Percentiles rank a stretch among this genome's conserved stretches.
phyloP scores from a whole-genome alignment of 768 basidiomycete genomes.

The Termitomyces eurrhizus region DNA sequence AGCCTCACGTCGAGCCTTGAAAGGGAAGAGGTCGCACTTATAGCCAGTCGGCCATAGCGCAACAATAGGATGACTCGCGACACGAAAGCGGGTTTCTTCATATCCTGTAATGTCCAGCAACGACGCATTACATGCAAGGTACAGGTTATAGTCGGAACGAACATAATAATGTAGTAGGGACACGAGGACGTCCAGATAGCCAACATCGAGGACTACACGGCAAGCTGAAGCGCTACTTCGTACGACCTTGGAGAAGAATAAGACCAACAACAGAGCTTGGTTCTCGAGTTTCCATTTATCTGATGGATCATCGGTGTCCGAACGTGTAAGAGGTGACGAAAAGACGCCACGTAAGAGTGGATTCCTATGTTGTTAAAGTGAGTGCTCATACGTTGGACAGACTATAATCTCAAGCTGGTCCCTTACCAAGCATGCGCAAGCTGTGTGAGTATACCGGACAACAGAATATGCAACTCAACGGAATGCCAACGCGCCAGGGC shows the following conservation, averaged over 20 bases:
- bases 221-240: constrained; percentile 7
- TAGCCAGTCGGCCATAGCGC: constrained; percentile 9
- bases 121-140: constrained; percentile 16
- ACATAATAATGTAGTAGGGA: constrained; percentile 9
- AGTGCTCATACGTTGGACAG: not conserved
- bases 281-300: constrained; percentile 1
- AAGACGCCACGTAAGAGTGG: constrained; percentile 13
- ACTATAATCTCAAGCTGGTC: too few species aligned
- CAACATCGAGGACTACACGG: constrained; percentile 13
- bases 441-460: constrained; percentile 11
- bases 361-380: constrained; percentile 6
- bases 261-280: constrained; percentile 9
- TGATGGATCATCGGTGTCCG: not conserved
- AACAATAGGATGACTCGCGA: constrained; percentile 12
- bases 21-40: not conserved
- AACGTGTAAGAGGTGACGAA: constrained; percentile 13
- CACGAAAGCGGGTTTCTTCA: constrained; percentile 9
- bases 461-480: constrained; percentile 13
- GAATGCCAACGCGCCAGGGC: constrained; percentile 14
- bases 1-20: constrained; percentile 3
- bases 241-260: constrained; percentile 16
- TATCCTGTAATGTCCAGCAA: constrained; percentile 14
- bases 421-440: constrained; percentile 14
- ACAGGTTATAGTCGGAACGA: not conserved
- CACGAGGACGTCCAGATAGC: constrained; percentile 14